A percentile compares a stretch with the other conserved stretches of the same genome.
These are phyloP conservation scores for Thelephora ganbajun DNA, from an alignment of 768 basidiomycete genomes.

Conservation along the genomic window DNA sequence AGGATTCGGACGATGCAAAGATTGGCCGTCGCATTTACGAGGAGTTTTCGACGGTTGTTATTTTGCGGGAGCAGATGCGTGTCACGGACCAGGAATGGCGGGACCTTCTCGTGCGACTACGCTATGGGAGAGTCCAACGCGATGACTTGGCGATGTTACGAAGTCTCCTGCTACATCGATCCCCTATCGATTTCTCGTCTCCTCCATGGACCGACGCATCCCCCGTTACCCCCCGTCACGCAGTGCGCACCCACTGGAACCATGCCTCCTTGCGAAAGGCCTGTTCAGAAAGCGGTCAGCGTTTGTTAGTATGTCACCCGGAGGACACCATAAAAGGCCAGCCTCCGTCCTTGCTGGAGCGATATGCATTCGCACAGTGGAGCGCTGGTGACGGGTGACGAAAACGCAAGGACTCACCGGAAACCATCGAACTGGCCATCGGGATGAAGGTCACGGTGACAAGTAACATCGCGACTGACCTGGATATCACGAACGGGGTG, in stretches of 20 bases:
- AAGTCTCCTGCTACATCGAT: constrained; percentile 4
- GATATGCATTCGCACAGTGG: constrained; percentile 5
- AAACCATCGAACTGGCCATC: constrained; percentile 12
- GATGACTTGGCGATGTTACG: constrained; percentile 17
- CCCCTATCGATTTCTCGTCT: background rate
- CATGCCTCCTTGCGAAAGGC: constrained; percentile 11
- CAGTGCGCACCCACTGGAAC: constrained; percentile 24
- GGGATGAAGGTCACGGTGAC: constrained; percentile 28
- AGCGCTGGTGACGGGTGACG: no score
- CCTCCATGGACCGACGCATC: constrained; percentile 20
- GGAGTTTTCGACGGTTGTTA: constrained; percentile 17
- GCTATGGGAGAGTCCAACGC: constrained; percentile 13
- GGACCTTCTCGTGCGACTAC: constrained; percentile 15
- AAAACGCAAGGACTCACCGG: constrained; percentile 7
- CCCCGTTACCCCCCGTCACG: constrained; percentile 25
- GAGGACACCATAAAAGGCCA: constrained; percentile 15
- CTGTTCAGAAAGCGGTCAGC: constrained; percentile 6
- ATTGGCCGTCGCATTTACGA: constrained; percentile 3
- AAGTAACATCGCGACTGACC: constrained; percentile 24
- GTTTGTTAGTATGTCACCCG: constrained; percentile 16
- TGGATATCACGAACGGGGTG: constrained; percentile 26
- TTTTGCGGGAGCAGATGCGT: constrained; percentile 22
- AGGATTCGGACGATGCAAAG: no score
- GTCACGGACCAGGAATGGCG: constrained; percentile 19
- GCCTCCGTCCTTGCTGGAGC: constrained; percentile 5